phyloP scores from a whole-genome alignment of 805 yeast species.

The Saccharomycopsis selenospora region DNA sequence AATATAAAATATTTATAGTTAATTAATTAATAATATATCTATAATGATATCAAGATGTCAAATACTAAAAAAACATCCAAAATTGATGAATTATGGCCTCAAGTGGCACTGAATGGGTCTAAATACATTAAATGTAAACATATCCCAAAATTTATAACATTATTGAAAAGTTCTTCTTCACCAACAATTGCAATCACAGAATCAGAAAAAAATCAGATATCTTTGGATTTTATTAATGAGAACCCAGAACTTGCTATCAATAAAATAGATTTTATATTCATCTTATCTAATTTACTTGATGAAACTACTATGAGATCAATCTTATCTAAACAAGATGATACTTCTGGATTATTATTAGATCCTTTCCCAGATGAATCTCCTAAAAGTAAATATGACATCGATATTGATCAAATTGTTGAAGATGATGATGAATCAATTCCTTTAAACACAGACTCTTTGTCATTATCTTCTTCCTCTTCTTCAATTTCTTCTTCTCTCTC shows the following conservation, averaged over 20 bases:
- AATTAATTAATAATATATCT: no score
- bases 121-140: neutral
- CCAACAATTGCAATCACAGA: neutral
- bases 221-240: neutral
- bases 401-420: neutral
- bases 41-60: no score
- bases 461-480: neutral
- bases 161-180: neutral
- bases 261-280: neutral
- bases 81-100: conserved; percentile 1
- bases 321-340: neutral
- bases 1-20: no score
- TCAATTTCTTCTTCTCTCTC: neutral
- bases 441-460: neutral
- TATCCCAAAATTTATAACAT: neutral
- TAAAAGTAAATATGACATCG: neutral
- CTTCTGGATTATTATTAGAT: neutral
- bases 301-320: neutral
- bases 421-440: neutral
- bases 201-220: neutral
- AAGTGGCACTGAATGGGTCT: neutral
- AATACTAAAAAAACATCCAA: neutral
- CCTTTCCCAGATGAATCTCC: neutral
- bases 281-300: neutral
- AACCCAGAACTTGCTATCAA: neutral